These are phyloP conservation scores for Neurospora sp. DNA, from an alignment of 495 filamentous ascomycete species.

Conservation along the genomic window DNA sequence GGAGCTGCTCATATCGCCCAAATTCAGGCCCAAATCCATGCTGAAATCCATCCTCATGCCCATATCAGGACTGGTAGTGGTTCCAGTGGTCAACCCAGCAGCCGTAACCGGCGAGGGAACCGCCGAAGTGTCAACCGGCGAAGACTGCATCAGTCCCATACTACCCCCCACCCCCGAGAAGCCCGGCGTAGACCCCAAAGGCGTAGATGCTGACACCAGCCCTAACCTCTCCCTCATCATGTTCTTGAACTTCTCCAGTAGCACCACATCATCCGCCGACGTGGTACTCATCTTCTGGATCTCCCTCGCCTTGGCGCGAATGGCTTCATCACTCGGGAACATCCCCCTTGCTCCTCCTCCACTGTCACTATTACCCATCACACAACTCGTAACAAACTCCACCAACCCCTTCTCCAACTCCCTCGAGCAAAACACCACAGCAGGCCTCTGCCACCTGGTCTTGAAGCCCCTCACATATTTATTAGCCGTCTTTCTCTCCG, in stretches of 20 bases:
- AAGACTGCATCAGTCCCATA: neutral
- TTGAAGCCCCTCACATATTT: constrained; percentile 27
- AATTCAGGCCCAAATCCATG: neutral
- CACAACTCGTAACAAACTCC: constrained; percentile 23
- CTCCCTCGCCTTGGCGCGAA: constrained; percentile 30
- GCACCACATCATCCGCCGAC: constrained; percentile 36
- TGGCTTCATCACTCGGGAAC: constrained; percentile 31
- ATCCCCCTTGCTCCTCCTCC: constrained; percentile 2
- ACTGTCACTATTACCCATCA: neutral
- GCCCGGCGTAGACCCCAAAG: neutral
- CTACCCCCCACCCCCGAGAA: neutral
- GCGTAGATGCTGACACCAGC: neutral
- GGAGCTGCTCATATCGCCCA: neutral
- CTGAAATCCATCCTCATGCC: neutral
- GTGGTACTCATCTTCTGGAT: constrained; percentile 32
- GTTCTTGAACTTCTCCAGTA: constrained; percentile 40
- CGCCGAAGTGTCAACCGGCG: neutral
- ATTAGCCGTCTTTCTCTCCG: constrained; percentile 28
- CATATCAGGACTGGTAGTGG: neutral
- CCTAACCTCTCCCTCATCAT: constrained; percentile 18
- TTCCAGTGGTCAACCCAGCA: neutral
- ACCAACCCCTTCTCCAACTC: constrained; percentile 39
- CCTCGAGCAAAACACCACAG: constrained; percentile 40
- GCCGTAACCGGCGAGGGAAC: neutral
- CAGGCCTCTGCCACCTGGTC: constrained; percentile 27